Percentiles rank a stretch among this genome's conserved stretches.
phyloP scores from a whole-genome alignment of 2,329 filamentous ascomycete genomes.

The Cytospora mali region DNA sequence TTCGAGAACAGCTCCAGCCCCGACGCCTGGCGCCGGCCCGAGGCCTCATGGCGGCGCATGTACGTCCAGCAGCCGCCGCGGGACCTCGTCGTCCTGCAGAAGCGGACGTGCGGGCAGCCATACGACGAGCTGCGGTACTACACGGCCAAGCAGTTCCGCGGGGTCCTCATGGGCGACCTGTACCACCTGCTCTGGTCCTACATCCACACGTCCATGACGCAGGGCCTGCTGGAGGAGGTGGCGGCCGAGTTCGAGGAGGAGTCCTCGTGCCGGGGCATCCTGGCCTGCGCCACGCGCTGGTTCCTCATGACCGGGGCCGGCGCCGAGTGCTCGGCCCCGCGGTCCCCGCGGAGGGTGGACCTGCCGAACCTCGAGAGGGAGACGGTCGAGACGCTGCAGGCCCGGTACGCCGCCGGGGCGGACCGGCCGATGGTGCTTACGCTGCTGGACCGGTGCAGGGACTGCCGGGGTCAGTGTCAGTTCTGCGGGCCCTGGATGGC shows the following conservation, averaged over 20 bases:
- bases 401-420: background rate
- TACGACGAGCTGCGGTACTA: background rate
- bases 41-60: conserved; percentile 4
- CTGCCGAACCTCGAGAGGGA: background rate
- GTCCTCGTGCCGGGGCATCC: background rate
- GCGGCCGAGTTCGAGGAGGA: background rate
- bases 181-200: background rate
- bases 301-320: background rate
- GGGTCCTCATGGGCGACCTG: background rate
- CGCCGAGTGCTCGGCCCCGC: background rate
- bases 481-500: conserved; percentile 1
- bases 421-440: background rate
- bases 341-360: background rate
- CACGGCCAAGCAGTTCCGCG: conserved; percentile 1
- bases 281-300: background rate
- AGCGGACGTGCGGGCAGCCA: background rate
- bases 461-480: background rate
- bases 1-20: background rate
- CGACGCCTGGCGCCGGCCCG: background rate
- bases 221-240: conserved; percentile 1
- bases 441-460: background rate
- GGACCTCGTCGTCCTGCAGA: background rate
- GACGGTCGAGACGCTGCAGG: background rate
- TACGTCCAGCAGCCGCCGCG: background rate
- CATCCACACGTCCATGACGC: background rate